A percentile compares a stretch with the other conserved stretches of the same genome.
Evolutionary conservation across 2,329 filamentous ascomycete species (phyloP).

Genomic region (Sordariomycetes sp.): DNA sequence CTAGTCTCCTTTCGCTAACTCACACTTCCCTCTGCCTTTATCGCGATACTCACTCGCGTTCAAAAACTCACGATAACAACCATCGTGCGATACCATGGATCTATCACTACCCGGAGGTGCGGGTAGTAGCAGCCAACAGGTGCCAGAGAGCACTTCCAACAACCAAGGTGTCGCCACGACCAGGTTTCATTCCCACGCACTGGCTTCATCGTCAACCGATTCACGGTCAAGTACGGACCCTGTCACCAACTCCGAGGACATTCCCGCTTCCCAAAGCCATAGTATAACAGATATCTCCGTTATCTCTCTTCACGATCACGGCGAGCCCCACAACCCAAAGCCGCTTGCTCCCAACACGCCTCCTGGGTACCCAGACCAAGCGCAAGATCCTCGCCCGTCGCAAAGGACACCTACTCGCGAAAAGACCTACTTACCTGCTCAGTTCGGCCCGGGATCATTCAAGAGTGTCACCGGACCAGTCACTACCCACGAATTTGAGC

Average conservation of each 20-base stretch:
- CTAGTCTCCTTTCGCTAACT: neutral
- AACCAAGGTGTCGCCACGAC: neutral
- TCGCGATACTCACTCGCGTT: neutral
- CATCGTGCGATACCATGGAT: neutral
- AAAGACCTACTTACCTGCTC: neutral
- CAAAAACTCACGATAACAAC: neutral
- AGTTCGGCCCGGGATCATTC: neutral
- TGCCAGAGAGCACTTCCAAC: neutral
- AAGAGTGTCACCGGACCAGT: neutral
- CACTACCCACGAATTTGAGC: neutral
- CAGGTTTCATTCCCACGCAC: neutral
- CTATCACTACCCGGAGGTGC: neutral
- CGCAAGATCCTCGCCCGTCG: neutral
- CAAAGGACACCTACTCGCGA: neutral
- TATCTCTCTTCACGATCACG: neutral
- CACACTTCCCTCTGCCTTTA: neutral
- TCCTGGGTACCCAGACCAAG: neutral
- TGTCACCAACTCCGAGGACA: neutral
- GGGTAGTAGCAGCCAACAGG: neutral
- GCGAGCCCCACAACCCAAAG: neutral
- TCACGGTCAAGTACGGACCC: neutral
- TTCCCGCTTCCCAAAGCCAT: neutral
- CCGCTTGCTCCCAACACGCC: no score
- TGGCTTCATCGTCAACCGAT: neutral
- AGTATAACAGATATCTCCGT: neutral